Conservation (phyloP, 768 basidiomycete species). For the Dioszegia hungarica region DNA sequence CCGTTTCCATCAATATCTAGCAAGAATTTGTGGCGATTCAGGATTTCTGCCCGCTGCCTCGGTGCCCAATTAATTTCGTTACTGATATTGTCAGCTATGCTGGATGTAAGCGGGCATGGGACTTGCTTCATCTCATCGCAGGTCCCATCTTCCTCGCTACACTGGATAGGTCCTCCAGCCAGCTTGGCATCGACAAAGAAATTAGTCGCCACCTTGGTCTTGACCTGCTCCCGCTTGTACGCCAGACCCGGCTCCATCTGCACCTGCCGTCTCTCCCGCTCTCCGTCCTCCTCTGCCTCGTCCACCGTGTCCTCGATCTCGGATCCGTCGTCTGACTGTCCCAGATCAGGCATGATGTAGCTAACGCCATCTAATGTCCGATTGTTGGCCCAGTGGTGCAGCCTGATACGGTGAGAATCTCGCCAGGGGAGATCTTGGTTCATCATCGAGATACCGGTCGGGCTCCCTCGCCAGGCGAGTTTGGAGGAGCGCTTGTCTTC, state of each 20-base stretch:
- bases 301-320: background rate
- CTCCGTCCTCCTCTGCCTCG: background rate
- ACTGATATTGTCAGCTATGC: conserved; percentile 12
- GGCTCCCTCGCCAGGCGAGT: conserved; percentile 45
- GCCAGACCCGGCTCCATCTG: conserved; percentile 11
- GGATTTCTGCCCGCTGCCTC: conserved; percentile 31
- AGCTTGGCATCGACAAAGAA: conserved; percentile 46
- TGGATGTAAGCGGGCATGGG: background rate
- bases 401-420: conserved; percentile 42
- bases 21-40: conserved; percentile 50
- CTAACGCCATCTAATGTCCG: conserved; percentile 15
- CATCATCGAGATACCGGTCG: conserved; percentile 48
- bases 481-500: conserved; percentile 35
- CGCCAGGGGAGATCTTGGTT: conserved; percentile 36
- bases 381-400: conserved; percentile 43
- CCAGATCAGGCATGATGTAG: conserved; percentile 38
- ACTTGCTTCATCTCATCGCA: conserved; percentile 42
- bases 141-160: conserved; percentile 45
- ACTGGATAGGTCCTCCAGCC: conserved; percentile 45
- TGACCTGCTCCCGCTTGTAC: conserved; percentile 16
- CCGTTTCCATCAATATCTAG: conserved; percentile 46
- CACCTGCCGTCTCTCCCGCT: background rate
- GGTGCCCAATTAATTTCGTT: conserved; percentile 42
- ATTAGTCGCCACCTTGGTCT: conserved; percentile 19
- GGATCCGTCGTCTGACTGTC: conserved; percentile 5